Base-by-base conservation (phyloP, 2,329 filamentous ascomycete species). In the Aplosporella prunicola region DNA sequence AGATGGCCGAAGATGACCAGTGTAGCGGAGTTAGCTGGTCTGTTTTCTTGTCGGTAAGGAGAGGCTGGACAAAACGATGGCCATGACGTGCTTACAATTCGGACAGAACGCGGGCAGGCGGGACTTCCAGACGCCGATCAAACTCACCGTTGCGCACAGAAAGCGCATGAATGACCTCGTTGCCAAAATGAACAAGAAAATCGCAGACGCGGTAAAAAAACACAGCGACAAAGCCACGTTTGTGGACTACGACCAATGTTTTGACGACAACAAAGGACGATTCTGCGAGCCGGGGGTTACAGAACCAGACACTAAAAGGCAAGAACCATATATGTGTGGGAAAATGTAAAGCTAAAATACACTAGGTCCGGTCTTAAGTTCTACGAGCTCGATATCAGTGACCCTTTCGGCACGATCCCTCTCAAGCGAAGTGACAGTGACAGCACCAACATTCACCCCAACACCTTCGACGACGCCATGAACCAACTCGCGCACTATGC, bases 361-460 rank as follows among this genome's bases (percentile, higher is more conserved):
- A n/a, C n/a, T n/a, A n/a, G n/a, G n/a, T n/a, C n/a, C 2, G 52
- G 33, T 3, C 41, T 57, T 3, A 39, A 39, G 6, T 58, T 57
- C 32, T 58, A 53, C 32, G 53, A 58, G 23, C 56, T 53, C 52
- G 42, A 48, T 16, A 57, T 52, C 1, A 43, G 51, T 1, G 53
- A 57, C 28, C n/a, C 13, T 1, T 49, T 46, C 1, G 53, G 53
- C 20, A 49, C 54, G 17, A 31, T 31, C 11, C 29, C 29, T 1
- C 13, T 20, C 8, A 31, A 31, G 17, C 29, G 29, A n/a, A n/a
- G n/a, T n/a, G n/a, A n/a, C n/a, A n/a, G n/a, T n/a, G n/a, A n/a
- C n/a, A n/a, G n/a, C n/a, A n/a, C n/a, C n/a, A n/a, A n/a, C n/a
- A n/a, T n/a, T n/a, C n/a, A n/a, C n/a, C n/a, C n/a, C n/a, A n/a